Percentiles rank a stretch among this genome's conserved stretches.
These are phyloP conservation scores for Erythrophleum ivorense DNA, from an alignment of 331 rosid species.

Conservation along the genomic window DNA sequence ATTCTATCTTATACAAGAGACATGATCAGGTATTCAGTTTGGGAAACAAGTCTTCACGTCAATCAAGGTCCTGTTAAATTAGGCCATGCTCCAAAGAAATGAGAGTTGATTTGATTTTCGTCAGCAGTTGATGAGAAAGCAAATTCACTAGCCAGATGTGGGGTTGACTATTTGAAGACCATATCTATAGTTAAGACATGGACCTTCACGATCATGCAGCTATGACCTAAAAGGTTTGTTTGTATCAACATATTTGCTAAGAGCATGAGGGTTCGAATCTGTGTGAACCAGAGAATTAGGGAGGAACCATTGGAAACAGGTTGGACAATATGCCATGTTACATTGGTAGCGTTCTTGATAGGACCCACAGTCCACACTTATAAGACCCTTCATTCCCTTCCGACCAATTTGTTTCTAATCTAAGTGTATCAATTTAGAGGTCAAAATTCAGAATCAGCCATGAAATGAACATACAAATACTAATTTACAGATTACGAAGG, in stretches of 20 bases:
- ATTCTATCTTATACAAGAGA: not conserved
- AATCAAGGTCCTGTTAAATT: not conserved
- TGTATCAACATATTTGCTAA: not conserved
- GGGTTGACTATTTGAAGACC: conserved; percentile 15
- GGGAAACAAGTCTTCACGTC: not conserved
- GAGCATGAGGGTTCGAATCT: conserved; percentile 4
- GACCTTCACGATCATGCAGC: not conserved
- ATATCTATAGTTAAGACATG: not conserved
- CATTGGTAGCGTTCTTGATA: not conserved
- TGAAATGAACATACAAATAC: not conserved
- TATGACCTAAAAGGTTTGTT: not conserved
- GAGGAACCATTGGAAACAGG: not conserved
- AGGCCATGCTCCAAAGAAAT: conserved; percentile 10
- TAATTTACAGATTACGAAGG: not conserved
- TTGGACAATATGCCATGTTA: conserved; percentile 5
- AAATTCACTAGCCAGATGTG: not conserved
- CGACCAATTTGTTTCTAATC: conserved; percentile 19
- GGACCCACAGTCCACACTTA: not conserved
- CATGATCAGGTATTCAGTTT: not conserved
- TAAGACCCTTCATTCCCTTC: conserved; percentile 1
- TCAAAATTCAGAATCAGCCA: not conserved
- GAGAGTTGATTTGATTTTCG: not conserved
- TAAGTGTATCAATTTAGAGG: not conserved
- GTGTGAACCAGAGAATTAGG: not conserved
- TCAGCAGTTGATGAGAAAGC: not conserved